Base-by-base conservation (phyloP, 345 rosid genomes). In the Trapa incisa region DNA sequence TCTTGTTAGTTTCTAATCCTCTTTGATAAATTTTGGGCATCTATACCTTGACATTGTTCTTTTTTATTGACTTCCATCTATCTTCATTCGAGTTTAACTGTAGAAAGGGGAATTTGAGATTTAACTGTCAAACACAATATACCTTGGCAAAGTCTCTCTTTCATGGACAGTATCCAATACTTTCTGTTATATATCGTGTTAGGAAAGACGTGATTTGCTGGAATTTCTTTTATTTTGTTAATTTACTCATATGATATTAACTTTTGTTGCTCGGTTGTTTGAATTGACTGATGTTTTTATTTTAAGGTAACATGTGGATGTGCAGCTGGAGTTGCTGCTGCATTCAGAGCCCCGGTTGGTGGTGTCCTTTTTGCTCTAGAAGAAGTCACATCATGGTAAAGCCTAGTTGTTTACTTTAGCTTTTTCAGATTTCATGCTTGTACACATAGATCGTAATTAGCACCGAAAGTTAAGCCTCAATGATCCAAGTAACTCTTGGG, bases 271-370 rank as follows among this genome's bases (percentile, higher is more conserved):
- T 17, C 36, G 12, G 33, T 42, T 32, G 63, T 37, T 70, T 43
- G 15, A 17, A 22, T 45, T 64, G 37, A 61, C 35, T 32, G 56
- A 56, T 64, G 68, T 79, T 58, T 68, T 78, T 79, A 76, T 80
- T 81, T 76, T 82, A 82, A 94, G 99, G 99, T 94, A 70, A 91
- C 99, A 53, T 94, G 99, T 82, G 99, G 99, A 48, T 91, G 97
- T 87, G 97, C 99, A 72, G 95, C 99, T 74, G 97, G 99, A 73
- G 97, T 93, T 72, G 90, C 97, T 73, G 99, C 97, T 56, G 99
- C 97, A 68, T 94, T 94, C 85, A 87, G 99, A 87, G 96, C 99
- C 79, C 97, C 96, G 4, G 96, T 94, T 79, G 99, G 99, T n/a
- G 99, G 99, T 64, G 97, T 94, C 68, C 78, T 94, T 65, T 94